Conservation (phyloP, 805 yeast genomes). For the Metschnikowia drakensbergensis region DNA sequence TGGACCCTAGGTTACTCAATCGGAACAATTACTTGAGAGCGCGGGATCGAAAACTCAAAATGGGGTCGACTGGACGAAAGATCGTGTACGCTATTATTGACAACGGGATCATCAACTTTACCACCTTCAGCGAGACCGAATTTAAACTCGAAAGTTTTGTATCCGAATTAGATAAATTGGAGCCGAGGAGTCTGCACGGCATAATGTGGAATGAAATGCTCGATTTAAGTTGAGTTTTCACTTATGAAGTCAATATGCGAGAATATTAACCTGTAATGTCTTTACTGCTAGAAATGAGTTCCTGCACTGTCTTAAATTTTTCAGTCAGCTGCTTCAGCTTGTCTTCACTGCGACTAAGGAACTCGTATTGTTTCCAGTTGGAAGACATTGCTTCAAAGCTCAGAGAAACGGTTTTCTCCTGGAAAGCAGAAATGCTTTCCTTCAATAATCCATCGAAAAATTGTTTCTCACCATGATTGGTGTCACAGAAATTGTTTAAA, state of each 20-base stretch:
- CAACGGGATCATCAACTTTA: conserved; percentile 68
- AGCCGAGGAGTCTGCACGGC: conserved; percentile 12
- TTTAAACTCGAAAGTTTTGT: conserved; percentile 31
- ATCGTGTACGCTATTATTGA: conserved; percentile 70
- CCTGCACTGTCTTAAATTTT: not conserved
- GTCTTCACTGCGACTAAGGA: not conserved
- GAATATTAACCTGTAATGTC: not conserved
- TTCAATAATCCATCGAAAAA: conserved; percentile 6
- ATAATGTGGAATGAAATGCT: conserved; percentile 16
- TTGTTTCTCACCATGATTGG: not conserved
- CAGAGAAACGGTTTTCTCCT: not conserved
- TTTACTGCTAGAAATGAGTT: not conserved
- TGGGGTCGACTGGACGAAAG: conserved; percentile 45
- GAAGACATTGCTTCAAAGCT: conserved; percentile 2
- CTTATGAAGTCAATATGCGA: not conserved
- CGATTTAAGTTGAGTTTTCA: not conserved
- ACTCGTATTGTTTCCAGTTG: not conserved
- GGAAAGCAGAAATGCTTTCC: conserved; percentile 9
- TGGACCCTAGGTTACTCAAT: conserved; percentile 22
- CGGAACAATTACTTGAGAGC: conserved; percentile 25
- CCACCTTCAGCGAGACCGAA: conserved; percentile 48
- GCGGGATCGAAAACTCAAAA: conserved; percentile 43
- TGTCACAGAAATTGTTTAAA: conserved; percentile 7
- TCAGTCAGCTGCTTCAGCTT: not conserved
- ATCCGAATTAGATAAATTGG: conserved; percentile 9